phyloP scores from a whole-genome alignment of 768 basidiomycete species.

The Tephrocybe sp. region DNA sequence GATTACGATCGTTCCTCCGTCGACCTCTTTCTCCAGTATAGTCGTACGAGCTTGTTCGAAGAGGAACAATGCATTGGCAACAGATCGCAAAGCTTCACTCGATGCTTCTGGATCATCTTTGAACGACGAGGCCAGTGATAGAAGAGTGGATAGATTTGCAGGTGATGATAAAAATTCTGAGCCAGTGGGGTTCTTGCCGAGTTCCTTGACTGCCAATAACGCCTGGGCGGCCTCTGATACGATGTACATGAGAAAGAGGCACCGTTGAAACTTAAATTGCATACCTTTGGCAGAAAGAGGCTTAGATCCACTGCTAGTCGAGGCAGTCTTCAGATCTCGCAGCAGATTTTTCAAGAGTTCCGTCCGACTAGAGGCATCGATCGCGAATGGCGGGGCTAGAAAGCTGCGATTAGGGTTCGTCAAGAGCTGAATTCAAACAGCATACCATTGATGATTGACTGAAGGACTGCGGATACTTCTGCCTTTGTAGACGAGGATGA shows the following conservation, averaged over 20 bases:
- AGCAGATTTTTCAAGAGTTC: constrained; percentile 58
- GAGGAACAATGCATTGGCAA: constrained; percentile 79
- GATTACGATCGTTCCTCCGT: constrained; percentile 58
- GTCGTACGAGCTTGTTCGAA: constrained; percentile 58
- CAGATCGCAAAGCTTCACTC: constrained; percentile 68
- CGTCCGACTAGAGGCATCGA: constrained; percentile 46
- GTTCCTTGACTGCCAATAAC: constrained; percentile 67
- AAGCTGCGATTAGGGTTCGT: neutral
- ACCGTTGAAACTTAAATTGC: constrained; percentile 15
- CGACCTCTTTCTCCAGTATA: constrained; percentile 56
- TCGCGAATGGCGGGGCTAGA: constrained; percentile 41
- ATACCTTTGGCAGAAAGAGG: constrained; percentile 57
- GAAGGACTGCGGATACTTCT: constrained; percentile 46
- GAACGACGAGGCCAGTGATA: constrained; percentile 48
- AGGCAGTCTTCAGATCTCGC: constrained; percentile 49
- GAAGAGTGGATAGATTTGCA: constrained; percentile 54
- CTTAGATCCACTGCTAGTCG: constrained; percentile 32
- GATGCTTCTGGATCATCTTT: constrained; percentile 59
- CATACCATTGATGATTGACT: constrained; percentile 50
- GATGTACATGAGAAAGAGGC: neutral
- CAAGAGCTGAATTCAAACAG: neutral
- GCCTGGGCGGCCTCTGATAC: constrained; percentile 65
- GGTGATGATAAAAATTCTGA: constrained; percentile 57
- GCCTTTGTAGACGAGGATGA: constrained; percentile 43
- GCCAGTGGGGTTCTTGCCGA: constrained; percentile 69